A percentile compares a stretch with the other conserved stretches of the same genome.
Evolutionary conservation across 1,284 basidiomycete genomes (phyloP).

Genomic region (Phenoliferia sp.): DNA sequence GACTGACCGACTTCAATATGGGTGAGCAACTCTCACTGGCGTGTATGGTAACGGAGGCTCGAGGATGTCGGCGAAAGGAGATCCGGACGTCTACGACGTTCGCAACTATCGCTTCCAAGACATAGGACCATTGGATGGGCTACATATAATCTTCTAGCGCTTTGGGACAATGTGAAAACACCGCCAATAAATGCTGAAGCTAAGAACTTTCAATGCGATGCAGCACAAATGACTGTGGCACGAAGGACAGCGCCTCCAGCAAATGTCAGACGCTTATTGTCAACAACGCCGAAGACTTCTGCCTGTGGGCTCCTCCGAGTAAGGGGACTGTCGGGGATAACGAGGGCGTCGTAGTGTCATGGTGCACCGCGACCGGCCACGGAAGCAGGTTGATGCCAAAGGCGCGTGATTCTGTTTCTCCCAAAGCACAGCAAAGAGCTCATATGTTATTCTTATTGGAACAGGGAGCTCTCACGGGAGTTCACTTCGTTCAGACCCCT

Average conservation of each 20-base stretch:
- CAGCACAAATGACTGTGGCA: conserved; percentile 24
- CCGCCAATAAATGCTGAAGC: too few relatives aligned
- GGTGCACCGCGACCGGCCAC: conserved; percentile 61
- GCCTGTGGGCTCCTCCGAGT: not conserved
- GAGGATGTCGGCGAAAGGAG: too few relatives aligned
- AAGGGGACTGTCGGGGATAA: conserved; percentile 56
- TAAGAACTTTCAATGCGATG: too few relatives aligned
- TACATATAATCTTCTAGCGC: too few relatives aligned
- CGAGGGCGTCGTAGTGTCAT: conserved; percentile 64
- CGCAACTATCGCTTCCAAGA: too few relatives aligned
- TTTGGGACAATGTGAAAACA: too few relatives aligned
- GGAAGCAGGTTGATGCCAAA: conserved; percentile 50
- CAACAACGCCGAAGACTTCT: conserved; percentile 19
- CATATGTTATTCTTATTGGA: not conserved
- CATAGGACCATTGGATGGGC: too few relatives aligned
- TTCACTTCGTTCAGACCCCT: conserved; percentile 45
- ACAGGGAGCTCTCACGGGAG: conserved; percentile 46
- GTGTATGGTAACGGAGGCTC: too few relatives aligned
- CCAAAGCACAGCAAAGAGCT: not conserved
- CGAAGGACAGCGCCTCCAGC: conserved; percentile 12
- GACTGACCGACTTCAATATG: too few relatives aligned
- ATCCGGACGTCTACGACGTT: too few relatives aligned
- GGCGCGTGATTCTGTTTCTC: not conserved
- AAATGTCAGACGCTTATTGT: conserved; percentile 22
- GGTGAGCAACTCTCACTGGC: too few relatives aligned